Base-by-base conservation (phyloP, 306 rosid genomes). In the Trichosanthes cucumerina region DNA sequence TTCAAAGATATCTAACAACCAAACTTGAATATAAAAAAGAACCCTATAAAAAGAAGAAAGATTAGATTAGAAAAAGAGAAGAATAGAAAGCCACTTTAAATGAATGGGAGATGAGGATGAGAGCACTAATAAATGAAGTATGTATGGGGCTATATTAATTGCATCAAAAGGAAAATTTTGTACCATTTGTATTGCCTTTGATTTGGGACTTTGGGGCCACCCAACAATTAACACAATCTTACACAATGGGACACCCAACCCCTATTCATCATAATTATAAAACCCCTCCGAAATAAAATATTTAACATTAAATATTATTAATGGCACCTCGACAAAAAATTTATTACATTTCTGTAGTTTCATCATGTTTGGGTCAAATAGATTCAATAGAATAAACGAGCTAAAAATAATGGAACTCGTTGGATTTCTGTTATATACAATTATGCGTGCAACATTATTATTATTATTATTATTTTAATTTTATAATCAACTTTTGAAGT, bases 61-160 rank as follows among this genome's bases (percentile, higher is more conserved):
- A 18, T 16, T 34, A 9, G 2, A 8, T 36, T 36, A 18, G n/a
- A 36, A 21, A 43, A 43, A 69, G 16, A 23, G 19, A 69, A 43
- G 11, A 71, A 44, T 44, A 10, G 36, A 44, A 71, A 71, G 38
- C 41, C 77, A 71, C 23, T 46, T 72, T 24, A 4, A 72, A 72
- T 24, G 10, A 72, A 72, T 72, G 77, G 77, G 41, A 15, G 41
- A 72, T 72, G 77, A 72, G 41, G 59, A 54, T 50, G 77, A 72
- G 8, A 72, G 77, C 77, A 72, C 58, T 71, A 46, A 71, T 24
- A 70, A 24, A 64, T 21, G 33, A 41, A 41, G 66, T 68, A 36
- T 59, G 13, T 19, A 52, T 52, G 52, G 53, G 50, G 33, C 34
- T 68, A 68, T 6, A 68, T 68, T 41, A 68, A 41, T 68, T n/a